Conservation (phyloP, 164 flowering plant species). For the Magnolia kwangsiensis region DNA sequence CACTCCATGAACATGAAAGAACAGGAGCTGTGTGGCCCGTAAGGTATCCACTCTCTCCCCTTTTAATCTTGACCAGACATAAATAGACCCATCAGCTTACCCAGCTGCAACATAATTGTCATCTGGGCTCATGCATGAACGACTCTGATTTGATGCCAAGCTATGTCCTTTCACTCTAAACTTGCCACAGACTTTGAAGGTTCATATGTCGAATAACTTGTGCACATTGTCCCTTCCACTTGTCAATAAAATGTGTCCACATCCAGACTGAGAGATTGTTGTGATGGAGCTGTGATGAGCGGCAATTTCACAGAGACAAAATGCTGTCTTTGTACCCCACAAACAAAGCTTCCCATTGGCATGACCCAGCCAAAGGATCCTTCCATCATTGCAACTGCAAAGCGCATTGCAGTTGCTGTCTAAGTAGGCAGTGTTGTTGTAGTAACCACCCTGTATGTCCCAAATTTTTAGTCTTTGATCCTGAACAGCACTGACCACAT, state of each 20-base stretch:
- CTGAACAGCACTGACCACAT: conserved; percentile 87
- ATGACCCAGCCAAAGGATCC: conserved; percentile 82
- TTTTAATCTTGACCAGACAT: conserved; percentile 70
- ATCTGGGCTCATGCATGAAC: conserved; percentile 91
- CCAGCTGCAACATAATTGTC: conserved; percentile 86
- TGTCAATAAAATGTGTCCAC: conserved; percentile 61
- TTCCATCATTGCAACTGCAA: conserved; percentile 79
- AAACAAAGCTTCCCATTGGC: conserved; percentile 81
- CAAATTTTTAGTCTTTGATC: conserved; percentile 87
- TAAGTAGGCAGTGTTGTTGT: conserved; percentile 67
- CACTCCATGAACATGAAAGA: conserved; percentile 89
- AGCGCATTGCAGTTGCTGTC: conserved; percentile 87
- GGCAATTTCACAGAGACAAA: conserved; percentile 73
- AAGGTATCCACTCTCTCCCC: conserved; percentile 64
- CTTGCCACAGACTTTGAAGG: conserved; percentile 80
- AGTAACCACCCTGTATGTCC: conserved; percentile 87
- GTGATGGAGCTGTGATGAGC: conserved; percentile 82
- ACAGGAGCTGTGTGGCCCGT: conserved; percentile 70
- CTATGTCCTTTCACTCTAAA: conserved; percentile 67
- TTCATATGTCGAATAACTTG: conserved; percentile 73
- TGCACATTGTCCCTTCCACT: conserved; percentile 95
- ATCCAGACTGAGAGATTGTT: conserved; percentile 65
- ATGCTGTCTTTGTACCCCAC: conserved; percentile 82
- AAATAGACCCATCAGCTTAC: conserved; percentile 76
- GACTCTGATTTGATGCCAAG: conserved; percentile 88